phyloP scores from a whole-genome alignment of 2,329 filamentous ascomycete species.

The Aurifilum marmelostoma region DNA sequence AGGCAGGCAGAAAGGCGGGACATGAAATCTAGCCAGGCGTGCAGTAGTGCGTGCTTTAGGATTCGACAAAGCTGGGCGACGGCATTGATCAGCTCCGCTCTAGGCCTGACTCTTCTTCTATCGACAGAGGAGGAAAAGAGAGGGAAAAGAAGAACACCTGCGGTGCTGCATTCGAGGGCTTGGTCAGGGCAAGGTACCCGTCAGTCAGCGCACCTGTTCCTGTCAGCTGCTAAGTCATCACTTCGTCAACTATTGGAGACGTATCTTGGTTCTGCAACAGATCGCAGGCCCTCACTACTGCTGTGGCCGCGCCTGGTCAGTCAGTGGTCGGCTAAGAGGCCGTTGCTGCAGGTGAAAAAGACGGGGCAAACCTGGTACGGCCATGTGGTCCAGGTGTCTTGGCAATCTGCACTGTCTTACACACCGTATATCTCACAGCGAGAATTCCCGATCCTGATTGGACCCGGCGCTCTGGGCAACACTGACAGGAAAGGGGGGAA shows the following conservation, averaged over 20 bases:
- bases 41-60: background rate
- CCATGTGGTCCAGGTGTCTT: slow-evolving; percentile 24
- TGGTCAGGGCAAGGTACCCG: background rate
- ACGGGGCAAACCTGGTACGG: slow-evolving; percentile 15
- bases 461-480: slow-evolving; percentile 26
- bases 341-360: slow-evolving; percentile 9
- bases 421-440: slow-evolving; percentile 15
- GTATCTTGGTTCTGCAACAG: slow-evolving; percentile 8
- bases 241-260: background rate
- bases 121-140: background rate
- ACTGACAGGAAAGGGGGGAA: slow-evolving; percentile 6
- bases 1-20: background rate
- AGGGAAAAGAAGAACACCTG: background rate
- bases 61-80: background rate
- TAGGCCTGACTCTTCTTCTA: background rate
- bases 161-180: background rate
- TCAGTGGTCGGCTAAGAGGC: slow-evolving; percentile 3
- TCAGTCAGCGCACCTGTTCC: background rate
- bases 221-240: background rate
- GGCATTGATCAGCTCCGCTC: background rate
- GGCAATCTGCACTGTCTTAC: slow-evolving; percentile 13
- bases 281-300: background rate
- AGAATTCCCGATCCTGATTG: slow-evolving; percentile 14
- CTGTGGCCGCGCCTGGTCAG: slow-evolving; percentile 12
- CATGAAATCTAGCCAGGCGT: background rate